These are phyloP conservation scores for Colletotrichum sp. DNA, from an alignment of 2,329 filamentous ascomycete genomes.

Conservation along the genomic window DNA sequence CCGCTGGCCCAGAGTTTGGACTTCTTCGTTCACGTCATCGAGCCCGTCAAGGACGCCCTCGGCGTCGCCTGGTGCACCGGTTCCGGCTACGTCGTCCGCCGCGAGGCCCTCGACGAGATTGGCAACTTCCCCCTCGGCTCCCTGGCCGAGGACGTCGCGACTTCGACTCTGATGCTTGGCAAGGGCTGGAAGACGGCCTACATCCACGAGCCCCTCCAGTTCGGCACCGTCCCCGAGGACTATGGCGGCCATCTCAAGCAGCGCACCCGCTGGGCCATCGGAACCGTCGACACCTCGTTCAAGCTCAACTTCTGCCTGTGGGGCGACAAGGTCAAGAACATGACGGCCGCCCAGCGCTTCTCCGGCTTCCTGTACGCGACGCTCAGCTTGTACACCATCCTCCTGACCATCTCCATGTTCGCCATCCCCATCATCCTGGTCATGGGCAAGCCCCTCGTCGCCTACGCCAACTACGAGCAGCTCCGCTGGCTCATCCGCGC, in stretches of 20 bases:
- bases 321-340: conserved; percentile 55
- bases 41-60: conserved; percentile 55
- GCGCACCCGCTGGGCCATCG: conserved; percentile 60
- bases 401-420: conserved; percentile 59
- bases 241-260: conserved; percentile 61
- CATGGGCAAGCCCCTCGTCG: conserved; percentile 62
- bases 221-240: conserved; percentile 63
- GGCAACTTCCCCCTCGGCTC: conserved; percentile 66
- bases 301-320: conserved; percentile 66
- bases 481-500: conserved; percentile 64
- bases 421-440: conserved; percentile 64
- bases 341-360: conserved; percentile 63
- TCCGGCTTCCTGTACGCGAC: conserved; percentile 63
- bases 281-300: conserved; percentile 63
- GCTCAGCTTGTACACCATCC: conserved; percentile 60
- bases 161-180: conserved; percentile 63
- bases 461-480: conserved; percentile 56
- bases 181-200: conserved; percentile 68
- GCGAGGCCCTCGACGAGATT: conserved; percentile 64
- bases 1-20: conserved; percentile 63
- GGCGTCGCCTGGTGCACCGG: conserved; percentile 69
- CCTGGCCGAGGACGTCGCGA: conserved; percentile 65
- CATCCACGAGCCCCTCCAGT: conserved; percentile 64
- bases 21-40: conserved; percentile 61
- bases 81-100: conserved; percentile 65